These are phyloP conservation scores for Boletus rubroflammeus DNA, from an alignment of 768 basidiomycete species.

Conservation along the genomic window DNA sequence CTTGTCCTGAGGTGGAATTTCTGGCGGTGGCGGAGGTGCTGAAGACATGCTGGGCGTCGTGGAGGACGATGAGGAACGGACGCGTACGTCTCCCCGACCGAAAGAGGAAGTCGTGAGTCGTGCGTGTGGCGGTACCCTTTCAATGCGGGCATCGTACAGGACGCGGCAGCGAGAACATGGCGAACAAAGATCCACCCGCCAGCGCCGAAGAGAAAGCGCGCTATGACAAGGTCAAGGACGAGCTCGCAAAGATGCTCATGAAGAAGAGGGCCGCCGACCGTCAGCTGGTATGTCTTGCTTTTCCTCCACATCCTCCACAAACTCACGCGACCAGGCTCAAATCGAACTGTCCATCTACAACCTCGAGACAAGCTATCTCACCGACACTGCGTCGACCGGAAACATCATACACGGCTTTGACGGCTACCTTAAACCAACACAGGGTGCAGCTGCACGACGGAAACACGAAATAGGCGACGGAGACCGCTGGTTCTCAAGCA, in stretches of 20 bases:
- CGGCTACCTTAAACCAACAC: constrained; percentile 74
- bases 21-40: constrained; percentile 49
- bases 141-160: background rate
- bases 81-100: constrained; percentile 26
- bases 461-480: constrained; percentile 73
- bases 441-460: constrained; percentile 48
- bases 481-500: constrained; percentile 80
- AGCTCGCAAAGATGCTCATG: constrained; percentile 66
- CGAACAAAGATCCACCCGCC: constrained; percentile 39
- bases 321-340: constrained; percentile 49
- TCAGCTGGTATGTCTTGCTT: constrained; percentile 53
- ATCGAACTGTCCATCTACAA: constrained; percentile 78
- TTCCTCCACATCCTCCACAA: background rate
- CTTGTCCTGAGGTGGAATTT: constrained; percentile 44
- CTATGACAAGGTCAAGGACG: constrained; percentile 72
- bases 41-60: constrained; percentile 47
- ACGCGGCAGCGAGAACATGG: constrained; percentile 24
- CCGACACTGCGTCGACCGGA: constrained; percentile 78
- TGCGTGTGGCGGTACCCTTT: constrained; percentile 1
- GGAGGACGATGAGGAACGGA: constrained; percentile 9
- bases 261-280: constrained; percentile 77
- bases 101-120: constrained; percentile 26
- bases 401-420: constrained; percentile 89
- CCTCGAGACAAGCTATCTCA: constrained; percentile 70
- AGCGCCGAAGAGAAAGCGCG: constrained; percentile 65